phyloP scores from a whole-genome alignment of 1,139 yeast species.

The Hanseniaspora gamundiae region DNA sequence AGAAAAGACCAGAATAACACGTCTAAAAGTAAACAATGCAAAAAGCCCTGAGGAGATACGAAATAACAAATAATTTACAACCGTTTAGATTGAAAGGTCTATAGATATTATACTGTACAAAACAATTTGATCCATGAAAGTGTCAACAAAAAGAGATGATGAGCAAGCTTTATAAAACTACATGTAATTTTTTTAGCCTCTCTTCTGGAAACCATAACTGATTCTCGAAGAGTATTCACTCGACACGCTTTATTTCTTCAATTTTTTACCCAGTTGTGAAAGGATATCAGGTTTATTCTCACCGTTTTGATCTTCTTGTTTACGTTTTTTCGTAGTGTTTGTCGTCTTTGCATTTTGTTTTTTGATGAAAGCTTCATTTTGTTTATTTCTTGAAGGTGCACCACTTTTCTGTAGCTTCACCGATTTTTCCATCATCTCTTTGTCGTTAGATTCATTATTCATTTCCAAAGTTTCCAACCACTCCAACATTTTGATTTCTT shows the following conservation, averaged over 20 bases:
- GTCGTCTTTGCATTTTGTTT: slow-evolving; percentile 16
- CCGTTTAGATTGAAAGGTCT: too few relatives aligned
- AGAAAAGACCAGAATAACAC: too few relatives aligned
- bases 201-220: too few relatives aligned
- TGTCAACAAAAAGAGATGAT: too few relatives aligned
- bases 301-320: background rate
- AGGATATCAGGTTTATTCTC: background rate
- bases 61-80: too few relatives aligned
- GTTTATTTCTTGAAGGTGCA: slow-evolving; percentile 41
- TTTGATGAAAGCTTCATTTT: slow-evolving; percentile 26
- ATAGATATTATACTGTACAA: too few relatives aligned
- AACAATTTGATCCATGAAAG: too few relatives aligned
- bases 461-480: slow-evolving; percentile 38
- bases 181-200: too few relatives aligned
- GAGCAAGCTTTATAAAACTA: too few relatives aligned
- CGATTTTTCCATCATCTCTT: slow-evolving; percentile 39
- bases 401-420: slow-evolving; percentile 44
- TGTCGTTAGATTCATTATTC: slow-evolving; percentile 41
- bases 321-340: slow-evolving; percentile 14
- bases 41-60: too few relatives aligned
- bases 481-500: slow-evolving; percentile 54
- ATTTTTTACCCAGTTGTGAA: background rate
- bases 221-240: too few relatives aligned
- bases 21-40: too few relatives aligned
- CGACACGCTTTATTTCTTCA: background rate